Conservation (phyloP, 805 yeast species). For the Yarrowia sp. region DNA sequence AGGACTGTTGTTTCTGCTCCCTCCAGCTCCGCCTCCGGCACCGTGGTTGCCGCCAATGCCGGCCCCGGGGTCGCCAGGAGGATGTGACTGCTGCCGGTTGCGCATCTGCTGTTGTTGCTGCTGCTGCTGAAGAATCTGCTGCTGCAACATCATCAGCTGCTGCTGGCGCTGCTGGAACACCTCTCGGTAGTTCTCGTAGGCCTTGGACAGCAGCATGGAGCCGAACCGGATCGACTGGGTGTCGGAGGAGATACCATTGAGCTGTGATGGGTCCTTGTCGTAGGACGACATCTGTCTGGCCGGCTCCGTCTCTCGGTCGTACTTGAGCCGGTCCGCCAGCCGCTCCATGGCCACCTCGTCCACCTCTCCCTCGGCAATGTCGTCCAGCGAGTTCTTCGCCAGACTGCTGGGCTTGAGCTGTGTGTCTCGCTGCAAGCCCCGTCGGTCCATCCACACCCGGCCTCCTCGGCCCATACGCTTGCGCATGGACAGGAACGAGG, state of each 20-base stretch:
- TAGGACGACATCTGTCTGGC: constrained; percentile 51
- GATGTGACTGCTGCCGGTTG: constrained; percentile 14
- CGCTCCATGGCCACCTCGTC: constrained; percentile 42
- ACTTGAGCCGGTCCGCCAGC: constrained; percentile 62
- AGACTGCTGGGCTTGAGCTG: constrained; percentile 23
- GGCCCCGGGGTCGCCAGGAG: constrained; percentile 23
- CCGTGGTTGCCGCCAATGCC: constrained; percentile 2
- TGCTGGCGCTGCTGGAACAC: constrained; percentile 72
- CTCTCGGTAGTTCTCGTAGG: constrained; percentile 75
- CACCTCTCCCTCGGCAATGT: constrained; percentile 39
- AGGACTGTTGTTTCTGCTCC: constrained; percentile 24
- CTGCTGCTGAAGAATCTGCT: constrained; percentile 43
- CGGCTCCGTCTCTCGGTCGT: constrained; percentile 53
- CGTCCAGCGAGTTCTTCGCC: constrained; percentile 28
- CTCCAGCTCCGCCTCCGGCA: neutral
- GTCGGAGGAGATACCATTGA: constrained; percentile 78
- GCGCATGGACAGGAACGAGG: constrained; percentile 44
- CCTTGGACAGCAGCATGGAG: constrained; percentile 81
- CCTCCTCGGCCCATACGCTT: constrained; percentile 74
- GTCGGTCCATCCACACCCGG: constrained; percentile 70
- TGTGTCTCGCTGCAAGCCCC: constrained; percentile 46
- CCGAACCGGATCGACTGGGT: constrained; percentile 92
- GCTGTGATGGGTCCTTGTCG: constrained; percentile 72
- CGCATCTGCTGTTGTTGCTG: constrained; percentile 38
- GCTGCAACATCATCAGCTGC: constrained; percentile 43